These are phyloP conservation scores for Hymenoscyphus occultus DNA, from an alignment of 2,329 filamentous ascomycete genomes.

Conservation along the genomic window DNA sequence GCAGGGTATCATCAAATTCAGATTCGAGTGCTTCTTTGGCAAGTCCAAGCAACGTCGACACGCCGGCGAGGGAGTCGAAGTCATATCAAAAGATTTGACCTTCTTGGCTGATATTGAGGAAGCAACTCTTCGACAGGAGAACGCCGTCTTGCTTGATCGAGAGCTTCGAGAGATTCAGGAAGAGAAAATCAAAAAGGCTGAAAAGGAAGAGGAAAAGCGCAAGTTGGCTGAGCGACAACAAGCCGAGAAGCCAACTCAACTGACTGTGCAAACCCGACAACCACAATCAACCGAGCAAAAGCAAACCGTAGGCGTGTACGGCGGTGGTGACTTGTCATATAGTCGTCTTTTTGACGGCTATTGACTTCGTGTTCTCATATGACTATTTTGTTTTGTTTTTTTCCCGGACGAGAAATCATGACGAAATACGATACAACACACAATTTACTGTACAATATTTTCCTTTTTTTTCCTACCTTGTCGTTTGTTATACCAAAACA, in stretches of 20 bases:
- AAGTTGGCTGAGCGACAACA: background rate
- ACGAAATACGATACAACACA: background rate
- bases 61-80: slow-evolving; percentile 23
- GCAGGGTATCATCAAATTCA: slow-evolving; percentile 31
- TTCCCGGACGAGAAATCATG: too few species aligned
- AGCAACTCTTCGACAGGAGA: slow-evolving; percentile 27
- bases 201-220: background rate
- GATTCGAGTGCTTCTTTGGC: slow-evolving; percentile 36
- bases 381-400: background rate
- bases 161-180: slow-evolving; percentile 20
- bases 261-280: too few species aligned
- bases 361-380: background rate
- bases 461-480: background rate
- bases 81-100: slow-evolving; percentile 19
- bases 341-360: background rate
- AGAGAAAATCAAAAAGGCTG: slow-evolving; percentile 6
- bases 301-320: background rate
- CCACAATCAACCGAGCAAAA: background rate
- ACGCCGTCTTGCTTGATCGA: slow-evolving; percentile 17
- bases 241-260: background rate
- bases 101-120: slow-evolving; percentile 29
- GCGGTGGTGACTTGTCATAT: background rate
- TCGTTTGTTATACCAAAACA: background rate
- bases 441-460: background rate
- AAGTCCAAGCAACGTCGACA: slow-evolving; percentile 25